phyloP scores from a whole-genome alignment of 2,329 filamentous ascomycete species.

The Cordyceps farinosa region DNA sequence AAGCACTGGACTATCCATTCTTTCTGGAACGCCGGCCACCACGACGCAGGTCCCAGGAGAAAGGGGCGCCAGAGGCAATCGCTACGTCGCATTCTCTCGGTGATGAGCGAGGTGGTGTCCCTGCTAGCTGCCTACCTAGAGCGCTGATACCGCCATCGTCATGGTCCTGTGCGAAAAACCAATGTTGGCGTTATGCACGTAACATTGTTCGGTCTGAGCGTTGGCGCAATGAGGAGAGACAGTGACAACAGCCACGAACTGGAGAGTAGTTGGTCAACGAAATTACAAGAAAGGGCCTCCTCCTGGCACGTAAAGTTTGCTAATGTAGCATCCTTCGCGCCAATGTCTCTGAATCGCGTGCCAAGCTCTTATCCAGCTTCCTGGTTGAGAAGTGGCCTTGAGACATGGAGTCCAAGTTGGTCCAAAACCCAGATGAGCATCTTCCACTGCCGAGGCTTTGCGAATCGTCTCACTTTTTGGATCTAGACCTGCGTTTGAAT shows the following conservation, averaged over 20 bases:
- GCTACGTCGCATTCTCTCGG: not conserved
- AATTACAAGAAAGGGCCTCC: not conserved
- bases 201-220: conserved; percentile 10
- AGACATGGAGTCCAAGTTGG: conserved; percentile 8
- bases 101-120: conserved; percentile 3
- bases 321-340: not conserved
- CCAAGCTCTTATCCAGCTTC: conserved; percentile 13
- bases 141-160: not conserved
- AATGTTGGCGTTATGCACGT: not conserved
- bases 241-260: not conserved
- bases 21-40: conserved; percentile 9
- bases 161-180: not conserved
- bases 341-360: conserved; percentile 17
- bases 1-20: not conserved
- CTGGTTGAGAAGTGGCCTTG: conserved; percentile 13
- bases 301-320: not conserved
- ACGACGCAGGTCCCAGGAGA: conserved; percentile 12
- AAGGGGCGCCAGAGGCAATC: not conserved
- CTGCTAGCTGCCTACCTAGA: not conserved
- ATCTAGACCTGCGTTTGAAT: too few relatives aligned
- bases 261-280: not conserved
- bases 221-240: not conserved
- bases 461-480: too few relatives aligned
- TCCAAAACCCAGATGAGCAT: not conserved
- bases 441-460: not conserved